Evolutionary conservation across 23 red algal species (phyloP).

Genomic region (Gracilariopsis chorda): DNA sequence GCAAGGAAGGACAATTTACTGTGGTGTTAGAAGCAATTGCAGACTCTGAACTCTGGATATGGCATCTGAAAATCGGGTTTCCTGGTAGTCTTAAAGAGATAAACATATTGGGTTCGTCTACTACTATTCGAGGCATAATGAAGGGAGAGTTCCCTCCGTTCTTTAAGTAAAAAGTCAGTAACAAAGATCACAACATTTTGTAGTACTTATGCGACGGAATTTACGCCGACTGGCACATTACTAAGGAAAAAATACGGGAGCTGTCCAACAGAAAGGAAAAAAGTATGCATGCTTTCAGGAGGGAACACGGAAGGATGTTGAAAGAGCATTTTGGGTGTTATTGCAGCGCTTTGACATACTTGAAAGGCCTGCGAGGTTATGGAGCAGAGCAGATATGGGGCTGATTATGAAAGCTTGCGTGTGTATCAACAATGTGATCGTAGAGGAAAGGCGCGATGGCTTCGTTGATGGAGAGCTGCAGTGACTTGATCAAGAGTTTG

Average conservation of each 20-base stretch:
- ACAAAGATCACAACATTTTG: not conserved
- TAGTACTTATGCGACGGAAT: not conserved
- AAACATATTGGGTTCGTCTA: not conserved
- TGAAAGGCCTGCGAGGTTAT: not conserved
- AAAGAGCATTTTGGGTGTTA: conserved; percentile 1
- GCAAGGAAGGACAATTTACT: not conserved
- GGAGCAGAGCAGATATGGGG: not conserved
- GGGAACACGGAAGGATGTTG: not conserved
- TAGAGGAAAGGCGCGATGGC: not conserved
- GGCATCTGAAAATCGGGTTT: not conserved
- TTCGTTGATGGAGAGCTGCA: not conserved
- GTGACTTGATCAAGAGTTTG: no score
- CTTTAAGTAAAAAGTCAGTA: not conserved
- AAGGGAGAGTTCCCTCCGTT: not conserved
- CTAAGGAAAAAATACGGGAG: not conserved
- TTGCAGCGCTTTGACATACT: not conserved
- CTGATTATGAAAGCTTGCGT: not conserved
- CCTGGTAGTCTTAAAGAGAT: not conserved
- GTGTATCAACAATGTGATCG: not conserved
- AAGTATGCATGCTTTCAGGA: not conserved
- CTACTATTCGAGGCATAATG: not conserved
- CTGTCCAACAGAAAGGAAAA: not conserved
- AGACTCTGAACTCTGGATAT: not conserved
- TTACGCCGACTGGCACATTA: not conserved
- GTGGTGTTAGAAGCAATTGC: not conserved